phyloP scores from a whole-genome alignment of 345 rosid species.

The Murraya koenigii region DNA sequence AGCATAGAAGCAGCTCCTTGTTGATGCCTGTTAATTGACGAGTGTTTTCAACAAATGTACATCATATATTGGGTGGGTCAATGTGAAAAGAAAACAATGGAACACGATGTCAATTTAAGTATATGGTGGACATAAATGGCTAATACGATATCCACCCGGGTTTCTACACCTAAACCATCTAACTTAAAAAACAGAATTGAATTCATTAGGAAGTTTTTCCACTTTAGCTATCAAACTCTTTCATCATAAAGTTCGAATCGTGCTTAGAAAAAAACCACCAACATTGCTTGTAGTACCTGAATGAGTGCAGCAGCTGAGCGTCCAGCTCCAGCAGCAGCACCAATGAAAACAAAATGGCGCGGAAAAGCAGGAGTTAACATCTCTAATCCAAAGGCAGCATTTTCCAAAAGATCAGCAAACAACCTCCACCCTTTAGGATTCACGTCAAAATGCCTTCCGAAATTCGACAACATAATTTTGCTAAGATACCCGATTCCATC shows the following conservation, averaged over 20 bases:
- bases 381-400: slow-evolving; percentile 90
- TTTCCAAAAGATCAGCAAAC: slow-evolving; percentile 95
- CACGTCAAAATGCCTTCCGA: slow-evolving; percentile 93
- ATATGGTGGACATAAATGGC: not conserved
- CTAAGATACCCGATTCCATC: slow-evolving; percentile 97
- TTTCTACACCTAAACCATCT: not conserved
- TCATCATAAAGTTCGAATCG: not conserved
- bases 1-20: slow-evolving; percentile 94
- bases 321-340: slow-evolving; percentile 92
- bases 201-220: not conserved
- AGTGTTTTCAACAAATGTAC: slow-evolving; percentile 15
- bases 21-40: slow-evolving; percentile 62
- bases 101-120: not conserved
- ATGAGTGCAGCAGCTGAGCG: slow-evolving; percentile 94
- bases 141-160: not conserved
- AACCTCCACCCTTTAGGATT: slow-evolving; percentile 96
- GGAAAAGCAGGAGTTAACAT: slow-evolving; percentile 93
- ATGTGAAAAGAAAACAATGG: not conserved
- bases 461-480: slow-evolving; percentile 83
- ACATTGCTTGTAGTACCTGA: slow-evolving; percentile 42
- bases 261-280: too few species aligned
- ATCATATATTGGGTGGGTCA: slow-evolving; percentile 7
- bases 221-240: not conserved
- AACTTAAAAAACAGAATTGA: not conserved
- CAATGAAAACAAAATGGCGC: slow-evolving; percentile 67